Percentiles rank a stretch among this genome's conserved stretches.
These are phyloP conservation scores for Iberis pinnata DNA, from an alignment of 345 rosid species.

Conservation along the genomic window DNA sequence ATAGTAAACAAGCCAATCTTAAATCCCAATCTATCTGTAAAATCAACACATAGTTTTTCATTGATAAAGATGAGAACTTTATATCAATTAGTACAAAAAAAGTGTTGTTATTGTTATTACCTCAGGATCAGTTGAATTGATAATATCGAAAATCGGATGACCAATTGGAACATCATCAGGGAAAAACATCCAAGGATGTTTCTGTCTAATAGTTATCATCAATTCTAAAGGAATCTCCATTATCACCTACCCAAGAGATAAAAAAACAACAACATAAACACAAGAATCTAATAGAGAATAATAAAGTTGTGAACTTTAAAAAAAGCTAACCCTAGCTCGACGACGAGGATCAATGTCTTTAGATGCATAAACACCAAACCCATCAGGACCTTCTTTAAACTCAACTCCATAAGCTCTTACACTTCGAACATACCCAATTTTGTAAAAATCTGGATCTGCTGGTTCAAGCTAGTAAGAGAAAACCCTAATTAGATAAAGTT, in stretches of 20 bases:
- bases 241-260: constrained; percentile 45
- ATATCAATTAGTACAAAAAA: too few species aligned
- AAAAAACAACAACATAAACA: background rate
- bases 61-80: constrained; percentile 13
- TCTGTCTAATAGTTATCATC: constrained; percentile 80
- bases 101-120: constrained; percentile 27
- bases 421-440: constrained; percentile 74
- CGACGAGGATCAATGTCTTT: constrained; percentile 76
- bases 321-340: constrained; percentile 71
- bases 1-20: constrained; percentile 84
- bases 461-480: constrained; percentile 36
- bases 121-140: constrained; percentile 85
- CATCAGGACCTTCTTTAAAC: constrained; percentile 86
- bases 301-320: constrained; percentile 16
- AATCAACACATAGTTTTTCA: too few species aligned
- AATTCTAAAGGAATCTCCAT: constrained; percentile 94
- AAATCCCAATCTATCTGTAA: constrained; percentile 94
- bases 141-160: constrained; percentile 90
- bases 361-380: constrained; percentile 86
- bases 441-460: constrained; percentile 92
- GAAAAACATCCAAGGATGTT: constrained; percentile 96
- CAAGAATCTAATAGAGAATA: too few species aligned
- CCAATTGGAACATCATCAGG: constrained; percentile 85
- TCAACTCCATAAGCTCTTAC: constrained; percentile 88
- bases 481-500: background rate